phyloP scores from a whole-genome alignment of 805 yeast genomes.

The Nakazawaea populi region DNA sequence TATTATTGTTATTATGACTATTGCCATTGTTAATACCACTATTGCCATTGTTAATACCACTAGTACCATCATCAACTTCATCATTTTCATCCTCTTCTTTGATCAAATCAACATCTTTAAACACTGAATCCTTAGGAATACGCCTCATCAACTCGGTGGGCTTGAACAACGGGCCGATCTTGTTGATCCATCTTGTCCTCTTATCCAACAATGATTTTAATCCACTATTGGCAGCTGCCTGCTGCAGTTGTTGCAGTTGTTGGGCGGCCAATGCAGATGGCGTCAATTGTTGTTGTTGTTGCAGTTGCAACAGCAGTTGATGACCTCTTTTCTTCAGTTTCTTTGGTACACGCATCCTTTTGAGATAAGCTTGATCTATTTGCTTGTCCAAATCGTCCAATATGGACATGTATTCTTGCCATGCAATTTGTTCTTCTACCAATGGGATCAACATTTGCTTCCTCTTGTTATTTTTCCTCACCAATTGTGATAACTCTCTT shows the following conservation, averaged over 20 bases:
- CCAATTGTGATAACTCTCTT: constrained; percentile 53
- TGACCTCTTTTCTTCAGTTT: constrained; percentile 49
- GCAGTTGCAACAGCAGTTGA: constrained; percentile 18
- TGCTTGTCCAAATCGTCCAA: constrained; percentile 94
- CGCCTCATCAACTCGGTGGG: constrained; percentile 67
- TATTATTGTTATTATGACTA: constrained; percentile 4
- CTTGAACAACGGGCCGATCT: constrained; percentile 81
- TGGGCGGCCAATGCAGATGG: constrained; percentile 26
- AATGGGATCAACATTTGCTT: constrained; percentile 63
- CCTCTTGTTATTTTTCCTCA: constrained; percentile 58
- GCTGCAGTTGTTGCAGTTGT: constrained; percentile 35
- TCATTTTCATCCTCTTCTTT: constrained; percentile 16
- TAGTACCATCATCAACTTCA: constrained; percentile 19
- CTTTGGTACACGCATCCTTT: constrained; percentile 71
- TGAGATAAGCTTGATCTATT: constrained; percentile 88
- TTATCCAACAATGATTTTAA: constrained; percentile 78
- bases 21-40: too few relatives aligned
- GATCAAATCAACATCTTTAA: constrained; percentile 29
- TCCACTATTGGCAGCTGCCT: constrained; percentile 72
- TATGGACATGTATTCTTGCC: constrained; percentile 89
- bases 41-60: constrained; percentile 11
- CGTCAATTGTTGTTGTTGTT: constrained; percentile 22
- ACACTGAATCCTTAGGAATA: constrained; percentile 60
- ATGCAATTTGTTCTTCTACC: constrained; percentile 84
- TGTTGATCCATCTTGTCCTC: constrained; percentile 80